phyloP scores from a whole-genome alignment of 2,329 filamentous ascomycete species.

The Stromatinia cepivora region DNA sequence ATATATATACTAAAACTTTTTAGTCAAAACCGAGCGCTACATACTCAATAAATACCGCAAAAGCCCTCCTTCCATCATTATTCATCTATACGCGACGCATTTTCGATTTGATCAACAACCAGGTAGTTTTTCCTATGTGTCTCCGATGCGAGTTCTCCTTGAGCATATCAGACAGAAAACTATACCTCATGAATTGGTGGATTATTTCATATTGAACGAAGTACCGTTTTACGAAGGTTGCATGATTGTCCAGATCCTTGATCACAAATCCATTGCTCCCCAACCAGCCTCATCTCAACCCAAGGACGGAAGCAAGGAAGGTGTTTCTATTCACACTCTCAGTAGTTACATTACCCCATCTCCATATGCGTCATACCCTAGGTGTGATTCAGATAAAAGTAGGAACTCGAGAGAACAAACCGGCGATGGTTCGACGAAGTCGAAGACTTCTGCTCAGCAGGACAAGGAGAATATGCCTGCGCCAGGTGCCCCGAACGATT shows the following conservation, averaged over 20 bases:
- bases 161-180: slow-evolving; percentile 76
- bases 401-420: slow-evolving; percentile 42
- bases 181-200: slow-evolving; percentile 84
- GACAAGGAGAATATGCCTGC: slow-evolving; percentile 61
- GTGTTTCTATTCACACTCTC: slow-evolving; percentile 89
- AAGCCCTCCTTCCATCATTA: slow-evolving; percentile 75
- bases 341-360: slow-evolving; percentile 90
- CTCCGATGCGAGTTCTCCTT: slow-evolving; percentile 78
- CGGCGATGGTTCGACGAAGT: slow-evolving; percentile 32
- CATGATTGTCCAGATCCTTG: slow-evolving; percentile 90
- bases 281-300: slow-evolving; percentile 59
- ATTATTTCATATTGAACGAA: slow-evolving; percentile 62
- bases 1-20: not conserved
- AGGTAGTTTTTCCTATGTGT: slow-evolving; percentile 87
- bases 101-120: slow-evolving; percentile 87
- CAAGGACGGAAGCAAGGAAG: slow-evolving; percentile 59
- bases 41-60: slow-evolving; percentile 79
- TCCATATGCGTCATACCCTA: slow-evolving; percentile 75
- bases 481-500: slow-evolving; percentile 50
- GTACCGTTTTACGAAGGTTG: slow-evolving; percentile 92
- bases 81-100: slow-evolving; percentile 82
- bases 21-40: slow-evolving; percentile 72
- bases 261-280: slow-evolving; percentile 70
- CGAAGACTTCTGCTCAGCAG: slow-evolving; percentile 44
- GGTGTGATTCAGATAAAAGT: slow-evolving; percentile 44